Evolutionary conservation across 306 rosid genomes (phyloP), one percentile per base, ranked within the genome.

Genomic region (Quercus mongolica): DNA sequence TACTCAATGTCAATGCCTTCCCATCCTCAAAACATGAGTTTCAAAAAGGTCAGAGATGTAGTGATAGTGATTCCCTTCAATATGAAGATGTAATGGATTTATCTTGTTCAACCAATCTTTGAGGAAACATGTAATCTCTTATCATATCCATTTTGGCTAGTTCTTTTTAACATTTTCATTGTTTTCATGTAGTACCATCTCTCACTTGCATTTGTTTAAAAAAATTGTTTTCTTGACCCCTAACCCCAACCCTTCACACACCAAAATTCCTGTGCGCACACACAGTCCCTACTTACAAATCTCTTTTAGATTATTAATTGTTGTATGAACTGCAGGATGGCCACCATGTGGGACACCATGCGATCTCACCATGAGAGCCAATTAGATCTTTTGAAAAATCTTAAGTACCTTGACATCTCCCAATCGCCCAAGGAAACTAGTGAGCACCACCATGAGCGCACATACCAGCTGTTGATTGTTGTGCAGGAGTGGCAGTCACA

Each of bases 341-440:
- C 94, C 23, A 74, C 19, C 12, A 95, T 93, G 99, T 95, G 98
- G 99, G 84, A 74, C 72, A 59, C 21, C 19, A 93, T 95, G 97
- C 85, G 63, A 65, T 0, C 0, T 49, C 87, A 88, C 85, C 98
- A 92, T 68, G 85, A 85, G 79, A 30, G 54, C 75, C 98, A 96
- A 79, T 85, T 81, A 6, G 83, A 62, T 54, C 68, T 54, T 26
- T 88, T 83, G 74, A 56, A 23, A 54, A 80, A 58, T 20, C 83
- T 96, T 81, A 81, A 38, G 83, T 69, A 59, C 49, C 56, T 90
- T 75, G 97, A 93, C 85, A 80, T 56, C 56, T 85, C 94, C 81
- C 96, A 91, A 71, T 91, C 94, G 20, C 83, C 96, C 20, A 89
- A 82, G 90, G 92, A 90, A 79, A 96, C 98, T 70, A 90, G 89